Base-by-base conservation (phyloP, 306 rosid genomes). In the Astragalus glycyphyllos region DNA sequence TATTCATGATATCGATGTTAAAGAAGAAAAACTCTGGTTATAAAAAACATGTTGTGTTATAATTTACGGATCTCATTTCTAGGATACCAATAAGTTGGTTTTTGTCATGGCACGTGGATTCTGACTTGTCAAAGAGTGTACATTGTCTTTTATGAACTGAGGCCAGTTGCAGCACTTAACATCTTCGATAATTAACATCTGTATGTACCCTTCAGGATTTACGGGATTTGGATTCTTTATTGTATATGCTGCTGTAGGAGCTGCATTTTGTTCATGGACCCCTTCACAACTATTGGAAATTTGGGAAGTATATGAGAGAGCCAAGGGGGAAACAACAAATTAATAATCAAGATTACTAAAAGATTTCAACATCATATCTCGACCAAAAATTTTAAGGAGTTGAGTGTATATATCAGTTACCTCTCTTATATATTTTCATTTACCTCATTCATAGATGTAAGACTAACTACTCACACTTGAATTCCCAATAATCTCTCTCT, bases 91-190 rank as follows among this genome's bases (percentile, higher is more conserved):
- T 53, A 69, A 55, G 13, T 5, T 56, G 45, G 8, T 13, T 1
- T 23, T 41, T 34, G 65, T 4, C 31, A 41, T 23, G 56, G 56
- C 65, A 69, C 65, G 75, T 69, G 55, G 65, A 13, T 14, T 26
- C 8, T 40, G 17, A 55, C 56, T 55, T 69, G 56, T 69, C 65
- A 26, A 41, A n/a, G 45, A 5, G 11, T 55, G 64, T 55, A 29
- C 10, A 7, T 55, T 69, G 74, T 69, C 64, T 40, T 31, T n/a
- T 54, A 13, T 11, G 48, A 5, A 17, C 74, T 11, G 53, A 20
- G 53, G 40, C 20, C 51, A 40, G 45, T 5, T 4, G 68, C 50
- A 68, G 50, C 20, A 34, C 45, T 34, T 13, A 34, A 8, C 23
- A 12, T 3, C 50, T 12, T 42, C 48, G 13, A 42, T 11, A 42